Evolutionary conservation across 176 grass and related monocot genomes (phyloP), one percentile per base, ranked within the genome.

Genomic region (Oryza brachyantha): DNA sequence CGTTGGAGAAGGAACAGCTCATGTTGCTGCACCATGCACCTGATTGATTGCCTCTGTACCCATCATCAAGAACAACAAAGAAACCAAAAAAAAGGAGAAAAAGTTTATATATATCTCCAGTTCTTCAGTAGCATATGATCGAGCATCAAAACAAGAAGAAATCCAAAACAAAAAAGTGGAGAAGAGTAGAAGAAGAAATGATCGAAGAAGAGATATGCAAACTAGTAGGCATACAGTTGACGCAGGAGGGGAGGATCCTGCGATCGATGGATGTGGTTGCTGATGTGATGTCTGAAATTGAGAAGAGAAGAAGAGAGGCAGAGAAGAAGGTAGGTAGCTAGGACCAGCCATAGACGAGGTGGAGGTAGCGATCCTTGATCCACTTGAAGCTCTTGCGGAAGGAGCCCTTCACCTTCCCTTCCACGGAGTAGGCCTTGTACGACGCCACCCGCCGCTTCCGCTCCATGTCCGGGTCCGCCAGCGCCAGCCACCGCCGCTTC

Each of bases 311-410:
- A 10, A 50, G 45, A 50, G 16, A 50, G 5, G 43, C 0, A 12
- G 19, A 36, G n/a, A n/a, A n/a, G 25, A 1, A 38, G 21, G 4
- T 39, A 37, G 35, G 1, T 8, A 12, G 1, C 79, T 81, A 93
- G 13, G 78, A 90, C 84, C 66, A 90, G 31, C 94, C 94, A 66
- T 94, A 58, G 63, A 91, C 79, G 79, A 90, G 84, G 27, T 90
- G 63, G 31, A 77, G 27, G 89, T 89, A 97, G 5, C 89, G 74
- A 27, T 94, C 86, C 79, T 97, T 97, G 84, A 97, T 36, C 94
- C 94, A 97, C 75, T 55, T 89, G 87, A 97, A 90, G 88, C 91
- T 93, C 83, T 83, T 91, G 48, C 87, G 84, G 73, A 97, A 36
- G 59, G 94, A 97, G 0, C 91, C 89, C 79, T 92, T 97, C 24